Evolutionary conservation across 208 protist species (phyloP).

Genomic region (Acanthamoeba triangularis): DNA sequence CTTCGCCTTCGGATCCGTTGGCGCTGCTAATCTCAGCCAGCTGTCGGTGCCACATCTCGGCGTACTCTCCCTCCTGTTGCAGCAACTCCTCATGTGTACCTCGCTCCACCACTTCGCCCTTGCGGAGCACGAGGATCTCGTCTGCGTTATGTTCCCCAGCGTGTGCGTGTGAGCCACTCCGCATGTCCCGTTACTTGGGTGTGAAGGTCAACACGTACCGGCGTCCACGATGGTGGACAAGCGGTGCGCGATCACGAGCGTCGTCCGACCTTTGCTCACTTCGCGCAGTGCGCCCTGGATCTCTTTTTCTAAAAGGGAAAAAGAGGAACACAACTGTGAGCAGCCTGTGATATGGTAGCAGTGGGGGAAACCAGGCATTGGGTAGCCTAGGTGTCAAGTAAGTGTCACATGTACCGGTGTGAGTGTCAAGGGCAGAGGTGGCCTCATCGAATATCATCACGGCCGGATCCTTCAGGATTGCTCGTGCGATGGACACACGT

Average conservation of each 20-base stretch:
- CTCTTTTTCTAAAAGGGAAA: slow-evolving; percentile 63
- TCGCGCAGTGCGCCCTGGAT: slow-evolving; percentile 85
- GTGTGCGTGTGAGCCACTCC: slow-evolving; percentile 12
- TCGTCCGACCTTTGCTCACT: slow-evolving; percentile 81
- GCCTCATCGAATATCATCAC: slow-evolving; percentile 92
- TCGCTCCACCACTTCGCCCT: slow-evolving; percentile 84
- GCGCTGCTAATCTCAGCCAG: not conserved
- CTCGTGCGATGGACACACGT: slow-evolving; percentile 90
- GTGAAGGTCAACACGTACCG: not conserved
- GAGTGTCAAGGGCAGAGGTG: slow-evolving; percentile 89
- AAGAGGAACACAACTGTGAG: no score
- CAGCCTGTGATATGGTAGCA: no score
- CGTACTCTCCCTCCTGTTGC: slow-evolving; percentile 80
- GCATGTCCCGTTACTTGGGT: not conserved
- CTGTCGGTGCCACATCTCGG: slow-evolving; percentile 79
- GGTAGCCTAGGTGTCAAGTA: slow-evolving; percentile 83
- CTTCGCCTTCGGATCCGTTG: not conserved
- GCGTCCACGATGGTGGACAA: slow-evolving; percentile 83
- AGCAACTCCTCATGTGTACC: slow-evolving; percentile 86
- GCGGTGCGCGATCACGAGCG: slow-evolving; percentile 83
- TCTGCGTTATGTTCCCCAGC: slow-evolving; percentile 79
- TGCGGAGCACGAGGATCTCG: slow-evolving; percentile 85
- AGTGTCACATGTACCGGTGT: slow-evolving; percentile 81
- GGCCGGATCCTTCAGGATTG: slow-evolving; percentile 86
- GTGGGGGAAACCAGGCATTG: not conserved